A percentile compares a stretch with the other conserved stretches of the same genome.
phyloP scores from a whole-genome alignment of 495 filamentous ascomycete species.

The Talaromyces proteolyticus region DNA sequence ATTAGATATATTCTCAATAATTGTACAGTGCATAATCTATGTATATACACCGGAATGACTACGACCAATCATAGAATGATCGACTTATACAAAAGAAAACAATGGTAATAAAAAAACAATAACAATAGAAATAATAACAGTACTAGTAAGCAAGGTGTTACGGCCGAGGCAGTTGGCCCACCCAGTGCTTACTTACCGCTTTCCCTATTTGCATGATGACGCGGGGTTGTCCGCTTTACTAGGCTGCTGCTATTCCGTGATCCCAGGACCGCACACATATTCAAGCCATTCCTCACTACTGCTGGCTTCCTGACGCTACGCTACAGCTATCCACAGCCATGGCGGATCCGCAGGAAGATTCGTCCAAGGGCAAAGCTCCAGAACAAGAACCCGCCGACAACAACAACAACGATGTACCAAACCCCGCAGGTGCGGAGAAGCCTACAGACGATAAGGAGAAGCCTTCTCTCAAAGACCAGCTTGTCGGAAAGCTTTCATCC shows the following conservation, averaged over 20 bases:
- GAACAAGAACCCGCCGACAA: conserved; percentile 12
- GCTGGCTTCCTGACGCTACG: neutral
- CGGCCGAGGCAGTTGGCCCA: too few relatives aligned
- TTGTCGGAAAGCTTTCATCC: conserved; percentile 12
- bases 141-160: too few relatives aligned
- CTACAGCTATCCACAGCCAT: conserved; percentile 19
- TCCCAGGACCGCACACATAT: too few relatives aligned
- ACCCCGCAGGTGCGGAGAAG: conserved; percentile 3
- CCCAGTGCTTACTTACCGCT: conserved; percentile 5
- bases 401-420: neutral
- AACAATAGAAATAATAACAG: neutral
- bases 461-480: conserved; percentile 13
- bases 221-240: conserved; percentile 1
- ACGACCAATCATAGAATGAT: too few relatives aligned
- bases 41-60: neutral
- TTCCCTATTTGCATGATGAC: neutral
- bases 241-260: too few relatives aligned
- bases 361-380: conserved; percentile 36
- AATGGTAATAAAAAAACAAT: too few relatives aligned
- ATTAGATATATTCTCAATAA: neutral
- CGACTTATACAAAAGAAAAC: neutral
- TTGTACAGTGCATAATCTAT: too few relatives aligned
- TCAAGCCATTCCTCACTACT: neutral
- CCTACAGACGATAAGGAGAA: conserved; percentile 17
- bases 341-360: conserved; percentile 32